Base-by-base conservation (phyloP, 2,329 filamentous ascomycete genomes). In the Fusarium praegraminearum region DNA sequence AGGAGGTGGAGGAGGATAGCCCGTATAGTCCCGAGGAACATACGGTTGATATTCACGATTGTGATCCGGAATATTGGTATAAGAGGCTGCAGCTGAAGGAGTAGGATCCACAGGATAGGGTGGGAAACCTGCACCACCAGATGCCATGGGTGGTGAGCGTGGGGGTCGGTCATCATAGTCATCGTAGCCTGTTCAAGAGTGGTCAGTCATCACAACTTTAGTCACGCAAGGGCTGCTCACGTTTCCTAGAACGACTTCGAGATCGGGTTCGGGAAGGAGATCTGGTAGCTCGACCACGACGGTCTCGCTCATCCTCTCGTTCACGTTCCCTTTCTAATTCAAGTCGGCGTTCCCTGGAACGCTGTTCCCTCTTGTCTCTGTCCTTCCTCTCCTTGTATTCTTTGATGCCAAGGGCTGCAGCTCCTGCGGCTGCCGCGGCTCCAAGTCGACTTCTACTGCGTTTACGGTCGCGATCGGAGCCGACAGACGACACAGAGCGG, bases 341-440 rank as follows among this genome's bases (percentile, higher is more conserved):
- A 22, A 62, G 47, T 38, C 77, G 65, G 11, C 76, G 74, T 7
- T 81, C 80, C 60, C 76, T 77, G 16, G 80, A 78, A 50, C 76
- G 75, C 36, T 77, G 78, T 55, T 78, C 78, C 65, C 76, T 80
- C 54, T 73, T 75, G 47, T 77, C 72, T 32, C 74, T 67, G 54
- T 79, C 75, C 51, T 74, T 75, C 65, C 76, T 84, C 65, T 88
- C 84, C 63, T 84, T 82, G 65, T 85, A 87, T 73, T 89, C 86
- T 75, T 89, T 90, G 59, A 90, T 83, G 1, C 88, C 88, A 60
- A 90, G 84, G 7, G 88, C 89, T 1, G 88, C 87, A 7, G 89
- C 89, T 10, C 86, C 87, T 2, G 85, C 87, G 5, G 83, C 83
- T 18, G 87, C 86, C 70, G 89, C 79, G 54, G 89, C 81, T 44